Conservation (phyloP, 208 protist genomes). For the Crithidia expoeki region DNA sequence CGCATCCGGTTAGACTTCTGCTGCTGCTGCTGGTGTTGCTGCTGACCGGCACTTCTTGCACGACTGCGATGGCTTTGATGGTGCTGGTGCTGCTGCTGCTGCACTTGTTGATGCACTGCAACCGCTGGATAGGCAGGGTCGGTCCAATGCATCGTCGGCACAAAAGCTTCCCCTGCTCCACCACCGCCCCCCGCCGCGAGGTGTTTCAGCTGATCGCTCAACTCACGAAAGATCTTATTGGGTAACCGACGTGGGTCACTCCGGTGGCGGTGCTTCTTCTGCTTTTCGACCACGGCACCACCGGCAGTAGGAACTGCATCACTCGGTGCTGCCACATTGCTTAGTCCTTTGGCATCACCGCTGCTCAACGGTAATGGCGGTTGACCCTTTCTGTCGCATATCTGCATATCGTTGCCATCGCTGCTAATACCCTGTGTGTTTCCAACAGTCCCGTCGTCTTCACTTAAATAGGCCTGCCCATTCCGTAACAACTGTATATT, state of each 20-base stretch:
- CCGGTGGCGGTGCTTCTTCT: conserved; percentile 7
- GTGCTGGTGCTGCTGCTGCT: background rate
- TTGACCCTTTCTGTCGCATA: too few species aligned
- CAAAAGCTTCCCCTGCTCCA: conserved; percentile 16
- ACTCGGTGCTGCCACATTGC: background rate
- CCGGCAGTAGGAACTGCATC: too few species aligned
- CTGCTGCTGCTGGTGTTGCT: background rate
- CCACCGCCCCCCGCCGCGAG: background rate
- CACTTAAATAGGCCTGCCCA: too few species aligned
- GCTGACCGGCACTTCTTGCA: background rate
- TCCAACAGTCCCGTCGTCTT: background rate
- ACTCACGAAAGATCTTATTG: conserved; percentile 35
- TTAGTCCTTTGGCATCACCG: background rate
- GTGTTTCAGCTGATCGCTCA: conserved; percentile 28
- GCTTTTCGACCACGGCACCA: too few species aligned
- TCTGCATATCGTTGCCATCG: background rate
- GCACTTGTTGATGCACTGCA: too few species aligned
- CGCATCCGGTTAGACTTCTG: too few species aligned
- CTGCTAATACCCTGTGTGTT: background rate
- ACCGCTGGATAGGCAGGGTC: conserved; percentile 2
- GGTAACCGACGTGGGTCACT: conserved; percentile 30
- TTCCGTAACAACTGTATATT: too few species aligned
- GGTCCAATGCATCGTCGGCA: conserved; percentile 20
- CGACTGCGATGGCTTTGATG: background rate
- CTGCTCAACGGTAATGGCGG: background rate